Percentiles rank a stretch among this genome's conserved stretches.
These are phyloP conservation scores for Bigelowiella natans DNA, from an alignment of 78 protist genomes.

Conservation along the genomic window DNA sequence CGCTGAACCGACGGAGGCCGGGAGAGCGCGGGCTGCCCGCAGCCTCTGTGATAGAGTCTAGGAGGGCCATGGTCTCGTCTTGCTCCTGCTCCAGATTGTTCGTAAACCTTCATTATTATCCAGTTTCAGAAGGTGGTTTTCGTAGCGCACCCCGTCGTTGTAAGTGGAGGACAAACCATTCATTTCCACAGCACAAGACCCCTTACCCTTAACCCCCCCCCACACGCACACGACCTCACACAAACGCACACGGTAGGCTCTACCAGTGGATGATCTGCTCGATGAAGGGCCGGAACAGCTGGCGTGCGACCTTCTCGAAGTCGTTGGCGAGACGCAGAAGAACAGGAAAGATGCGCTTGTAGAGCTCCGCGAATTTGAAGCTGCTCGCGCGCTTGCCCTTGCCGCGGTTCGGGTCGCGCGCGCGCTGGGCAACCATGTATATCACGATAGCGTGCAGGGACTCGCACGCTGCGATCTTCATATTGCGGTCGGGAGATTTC, in stretches of 20 bases:
- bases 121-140: too few species aligned
- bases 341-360: neutral
- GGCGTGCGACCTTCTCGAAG: neutral
- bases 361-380: neutral
- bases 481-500: neutral
- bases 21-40: neutral
- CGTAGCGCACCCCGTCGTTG: too few species aligned
- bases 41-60: conserved; percentile 5
- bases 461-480: conserved; percentile 2
- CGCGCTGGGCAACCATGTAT: neutral
- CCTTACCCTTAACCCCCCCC: too few species aligned
- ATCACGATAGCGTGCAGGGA: neutral
- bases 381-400: neutral
- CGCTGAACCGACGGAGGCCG: neutral
- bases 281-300: neutral
- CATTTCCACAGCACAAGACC: too few species aligned
- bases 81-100: neutral
- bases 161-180: too few species aligned
- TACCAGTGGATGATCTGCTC: conserved; percentile 4
- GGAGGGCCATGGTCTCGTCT: conserved; percentile 1
- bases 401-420: neutral
- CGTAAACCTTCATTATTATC: too few species aligned
- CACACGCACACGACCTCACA: too few species aligned
- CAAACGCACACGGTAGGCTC: too few species aligned
- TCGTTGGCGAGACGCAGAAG: neutral